Evolutionary conservation across 2,329 filamentous ascomycete genomes (phyloP).

Genomic region (Exophiala calicioides): DNA sequence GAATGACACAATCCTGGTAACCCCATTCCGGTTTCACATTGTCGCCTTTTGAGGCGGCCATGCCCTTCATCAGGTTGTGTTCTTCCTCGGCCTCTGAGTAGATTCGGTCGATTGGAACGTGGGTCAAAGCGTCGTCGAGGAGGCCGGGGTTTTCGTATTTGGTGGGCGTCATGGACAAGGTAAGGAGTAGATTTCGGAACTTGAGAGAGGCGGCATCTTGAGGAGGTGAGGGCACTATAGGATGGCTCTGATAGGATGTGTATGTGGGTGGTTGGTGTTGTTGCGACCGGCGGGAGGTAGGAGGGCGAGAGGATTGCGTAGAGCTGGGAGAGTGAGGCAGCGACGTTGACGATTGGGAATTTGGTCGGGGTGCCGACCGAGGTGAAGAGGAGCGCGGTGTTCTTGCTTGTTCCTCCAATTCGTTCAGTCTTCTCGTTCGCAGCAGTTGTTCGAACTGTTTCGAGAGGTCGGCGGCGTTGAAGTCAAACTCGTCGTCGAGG

Average conservation of each 20-base stretch:
- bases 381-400: slow-evolving; percentile 51
- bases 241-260: slow-evolving; percentile 63
- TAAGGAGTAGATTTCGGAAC: slow-evolving; percentile 79
- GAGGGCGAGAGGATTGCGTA: slow-evolving; percentile 30
- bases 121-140: slow-evolving; percentile 84
- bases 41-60: slow-evolving; percentile 83
- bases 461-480: slow-evolving; percentile 77
- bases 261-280: slow-evolving; percentile 56
- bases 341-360: slow-evolving; percentile 18
- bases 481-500: slow-evolving; percentile 44
- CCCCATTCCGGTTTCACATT: slow-evolving; percentile 85
- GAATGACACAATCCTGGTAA: slow-evolving; percentile 94
- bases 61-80: slow-evolving; percentile 79
- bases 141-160: slow-evolving; percentile 97
- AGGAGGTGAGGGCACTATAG: slow-evolving; percentile 74
- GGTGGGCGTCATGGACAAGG: slow-evolving; percentile 81
- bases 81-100: slow-evolving; percentile 95
- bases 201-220: slow-evolving; percentile 70
- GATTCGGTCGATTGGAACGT: slow-evolving; percentile 84
- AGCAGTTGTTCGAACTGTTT: slow-evolving; percentile 84
- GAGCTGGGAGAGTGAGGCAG: slow-evolving; percentile 32
- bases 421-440: slow-evolving; percentile 82
- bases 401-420: slow-evolving; percentile 65
- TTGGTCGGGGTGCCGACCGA: slow-evolving; percentile 23
- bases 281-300: slow-evolving; percentile 38